Evolutionary conservation across 768 basidiomycete species (phyloP), one percentile per base, ranked within the genome.

Genomic region (Boletus rufocinnamomeus): DNA sequence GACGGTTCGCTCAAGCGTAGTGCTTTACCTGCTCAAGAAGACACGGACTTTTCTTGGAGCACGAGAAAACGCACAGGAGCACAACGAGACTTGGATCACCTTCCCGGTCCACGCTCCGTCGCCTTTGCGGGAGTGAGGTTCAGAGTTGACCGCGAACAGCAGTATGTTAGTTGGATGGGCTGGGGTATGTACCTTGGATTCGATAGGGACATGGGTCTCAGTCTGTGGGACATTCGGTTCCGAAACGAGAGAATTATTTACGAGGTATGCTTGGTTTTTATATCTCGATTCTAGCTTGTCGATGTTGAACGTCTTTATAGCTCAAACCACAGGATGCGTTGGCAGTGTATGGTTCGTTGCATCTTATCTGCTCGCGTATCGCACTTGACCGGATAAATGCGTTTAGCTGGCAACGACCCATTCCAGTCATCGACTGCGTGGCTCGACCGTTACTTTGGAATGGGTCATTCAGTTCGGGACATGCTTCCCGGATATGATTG

Each of bases 401-500:
- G 7, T 40, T 37, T 43, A 84, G 83, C 82, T 35, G 85, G 86
- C 0, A 80, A 79, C 58, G 85, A 88, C 62, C 87, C 87, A 10
- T 75, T 80, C 62, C 86, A 88, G 67, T 70, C 79, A 3, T 79
- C 81, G 0, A 84, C 86, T 6, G 84, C 83, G 2, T 87, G 82
- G 80, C 77, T 86, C 13, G 86, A 87, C 60, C 74, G 84, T 8
- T 81, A 76, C 66, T 87, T 87, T 61, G 86, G 86, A 37, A 86
- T 86, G 84, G 86, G 86, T 0, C 65, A 67, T 16, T 49, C 76
- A 4, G 80, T 82, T n/a, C 79, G 82, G n/a, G 80, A 85, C 40
- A 74, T 88, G 75, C 77, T 88, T n/a, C 79, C 81, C 1, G 80
- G 83, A 44, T 88, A 88, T 66, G 87, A 88, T 66, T 87, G 86